A percentile compares a stretch with the other conserved stretches of the same genome.
phyloP scores from a whole-genome alignment of 2,329 filamentous ascomycete genomes.

The Pseudopyricularia cyperi region DNA sequence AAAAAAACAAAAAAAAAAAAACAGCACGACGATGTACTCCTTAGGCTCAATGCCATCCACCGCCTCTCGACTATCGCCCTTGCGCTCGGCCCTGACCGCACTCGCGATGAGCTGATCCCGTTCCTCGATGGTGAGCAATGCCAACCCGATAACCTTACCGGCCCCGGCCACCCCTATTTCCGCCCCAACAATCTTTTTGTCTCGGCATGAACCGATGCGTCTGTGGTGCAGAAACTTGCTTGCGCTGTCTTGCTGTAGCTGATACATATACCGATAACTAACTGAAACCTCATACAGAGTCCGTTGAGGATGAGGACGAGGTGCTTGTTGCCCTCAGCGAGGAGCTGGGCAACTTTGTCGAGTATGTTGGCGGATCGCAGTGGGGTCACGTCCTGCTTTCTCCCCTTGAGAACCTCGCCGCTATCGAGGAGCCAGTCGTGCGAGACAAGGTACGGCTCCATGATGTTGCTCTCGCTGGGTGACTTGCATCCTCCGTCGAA shows the following conservation, averaged over 20 bases:
- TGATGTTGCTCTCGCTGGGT: too few relatives aligned
- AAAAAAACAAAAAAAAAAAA: too few relatives aligned
- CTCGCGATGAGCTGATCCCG: conserved; percentile 94
- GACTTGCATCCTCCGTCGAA: too few relatives aligned
- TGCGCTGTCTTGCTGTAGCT: background rate
- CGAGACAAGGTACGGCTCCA: conserved; percentile 92
- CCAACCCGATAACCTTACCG: conserved; percentile 9
- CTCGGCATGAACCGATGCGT: background rate
- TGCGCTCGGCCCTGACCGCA: conserved; percentile 88
- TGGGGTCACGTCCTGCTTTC: conserved; percentile 93
- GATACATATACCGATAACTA: background rate
- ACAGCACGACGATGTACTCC: conserved; percentile 95
- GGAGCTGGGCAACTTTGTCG: conserved; percentile 90
- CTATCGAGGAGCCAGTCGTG: conserved; percentile 95
- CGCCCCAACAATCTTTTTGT: background rate
- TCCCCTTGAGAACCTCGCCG: conserved; percentile 92
- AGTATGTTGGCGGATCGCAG: conserved; percentile 91
- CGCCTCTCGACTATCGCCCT: conserved; percentile 96
- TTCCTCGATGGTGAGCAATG: conserved; percentile 81
- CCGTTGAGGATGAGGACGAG: conserved; percentile 97
- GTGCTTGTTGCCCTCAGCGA: conserved; percentile 94
- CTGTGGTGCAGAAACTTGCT: background rate
- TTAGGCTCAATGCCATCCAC: conserved; percentile 96
- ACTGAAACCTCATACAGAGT: conserved; percentile 49
- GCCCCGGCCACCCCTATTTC: background rate